phyloP scores from a whole-genome alignment of 2,329 filamentous ascomycete genomes.

The Lasiodiplodia citricola region DNA sequence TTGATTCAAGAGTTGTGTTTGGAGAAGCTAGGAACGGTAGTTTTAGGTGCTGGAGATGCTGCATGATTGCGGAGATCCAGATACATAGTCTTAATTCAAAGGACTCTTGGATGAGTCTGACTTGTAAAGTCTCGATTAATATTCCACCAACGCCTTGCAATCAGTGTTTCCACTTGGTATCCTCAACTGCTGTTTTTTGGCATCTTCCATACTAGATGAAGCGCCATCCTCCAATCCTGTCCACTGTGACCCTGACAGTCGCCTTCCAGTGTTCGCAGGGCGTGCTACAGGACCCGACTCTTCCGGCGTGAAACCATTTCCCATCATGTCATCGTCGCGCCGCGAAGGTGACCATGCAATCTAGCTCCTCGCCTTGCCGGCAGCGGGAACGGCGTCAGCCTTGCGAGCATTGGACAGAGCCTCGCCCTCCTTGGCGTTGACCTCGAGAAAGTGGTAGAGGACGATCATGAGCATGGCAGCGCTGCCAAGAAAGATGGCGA shows the following conservation, averaged over 20 bases:
- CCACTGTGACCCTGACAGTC: neutral
- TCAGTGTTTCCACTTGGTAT: conserved; percentile 11
- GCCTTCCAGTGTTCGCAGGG: neutral
- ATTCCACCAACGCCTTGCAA: conserved; percentile 22
- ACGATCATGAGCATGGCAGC: conserved; percentile 91
- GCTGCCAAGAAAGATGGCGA: conserved; percentile 91
- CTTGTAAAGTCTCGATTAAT: neutral
- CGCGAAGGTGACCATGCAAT: neutral
- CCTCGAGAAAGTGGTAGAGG: conserved; percentile 93
- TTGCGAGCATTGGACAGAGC: conserved; percentile 38
- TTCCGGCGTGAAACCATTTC: neutral
- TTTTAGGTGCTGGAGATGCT: neutral
- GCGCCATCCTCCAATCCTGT: neutral
- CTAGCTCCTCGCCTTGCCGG: conserved; percentile 37
- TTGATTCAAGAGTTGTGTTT: neutral
- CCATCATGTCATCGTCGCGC: neutral
- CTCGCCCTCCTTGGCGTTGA: conserved; percentile 73
- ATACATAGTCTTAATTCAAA: neutral
- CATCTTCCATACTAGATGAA: neutral
- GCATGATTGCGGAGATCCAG: neutral
- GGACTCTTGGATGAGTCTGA: neutral
- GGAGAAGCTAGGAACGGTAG: neutral
- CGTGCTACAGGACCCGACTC: neutral
- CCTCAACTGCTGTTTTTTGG: conserved; percentile 3
- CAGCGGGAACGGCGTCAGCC: conserved; percentile 37